phyloP scores from a whole-genome alignment of 2,329 filamentous ascomycete genomes.

The Polytolypa hystricis region DNA sequence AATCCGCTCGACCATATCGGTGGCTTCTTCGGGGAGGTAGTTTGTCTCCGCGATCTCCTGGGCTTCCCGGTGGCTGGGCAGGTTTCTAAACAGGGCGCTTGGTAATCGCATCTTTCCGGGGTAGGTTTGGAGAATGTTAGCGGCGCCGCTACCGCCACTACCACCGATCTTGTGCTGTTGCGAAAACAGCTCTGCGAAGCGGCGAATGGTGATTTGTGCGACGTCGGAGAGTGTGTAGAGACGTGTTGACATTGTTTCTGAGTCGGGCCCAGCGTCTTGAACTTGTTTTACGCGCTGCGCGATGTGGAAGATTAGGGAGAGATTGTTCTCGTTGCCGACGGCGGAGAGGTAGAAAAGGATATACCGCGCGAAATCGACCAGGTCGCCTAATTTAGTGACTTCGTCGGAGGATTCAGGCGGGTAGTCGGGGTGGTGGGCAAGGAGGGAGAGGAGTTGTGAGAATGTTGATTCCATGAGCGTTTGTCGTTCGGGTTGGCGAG shows the following conservation, averaged over 20 bases:
- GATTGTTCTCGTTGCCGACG: constrained; percentile 74
- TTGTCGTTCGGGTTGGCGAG: constrained; percentile 41
- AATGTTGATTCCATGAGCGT: constrained; percentile 70
- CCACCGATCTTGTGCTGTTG: constrained; percentile 48
- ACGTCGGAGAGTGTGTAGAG: constrained; percentile 84
- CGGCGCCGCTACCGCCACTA: constrained; percentile 20
- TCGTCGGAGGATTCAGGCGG: constrained; percentile 25
- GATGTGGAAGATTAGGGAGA: constrained; percentile 81
- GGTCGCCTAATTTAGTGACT: constrained; percentile 42
- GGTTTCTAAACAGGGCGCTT: constrained; percentile 60
- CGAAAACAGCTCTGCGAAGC: constrained; percentile 74
- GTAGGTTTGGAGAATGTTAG: constrained; percentile 62
- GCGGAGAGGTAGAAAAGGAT: constrained; percentile 78
- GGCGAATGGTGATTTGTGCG: constrained; percentile 67
- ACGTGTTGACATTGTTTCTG: constrained; percentile 33
- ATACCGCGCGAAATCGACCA: constrained; percentile 77
- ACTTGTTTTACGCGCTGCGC: constrained; percentile 89
- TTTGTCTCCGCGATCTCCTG: constrained; percentile 79
- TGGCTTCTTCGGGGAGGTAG: constrained; percentile 66
- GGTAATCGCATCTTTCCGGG: constrained; percentile 73
- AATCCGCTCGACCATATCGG: constrained; percentile 64
- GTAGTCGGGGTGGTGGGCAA: constrained; percentile 92
- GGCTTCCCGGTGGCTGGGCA: constrained; percentile 66
- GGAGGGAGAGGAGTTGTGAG: constrained; percentile 69
- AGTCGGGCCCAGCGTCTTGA: constrained; percentile 59